These are phyloP conservation scores for Aureobasidium sp. DNA, from an alignment of 2,329 filamentous ascomycete species.

Conservation along the genomic window DNA sequence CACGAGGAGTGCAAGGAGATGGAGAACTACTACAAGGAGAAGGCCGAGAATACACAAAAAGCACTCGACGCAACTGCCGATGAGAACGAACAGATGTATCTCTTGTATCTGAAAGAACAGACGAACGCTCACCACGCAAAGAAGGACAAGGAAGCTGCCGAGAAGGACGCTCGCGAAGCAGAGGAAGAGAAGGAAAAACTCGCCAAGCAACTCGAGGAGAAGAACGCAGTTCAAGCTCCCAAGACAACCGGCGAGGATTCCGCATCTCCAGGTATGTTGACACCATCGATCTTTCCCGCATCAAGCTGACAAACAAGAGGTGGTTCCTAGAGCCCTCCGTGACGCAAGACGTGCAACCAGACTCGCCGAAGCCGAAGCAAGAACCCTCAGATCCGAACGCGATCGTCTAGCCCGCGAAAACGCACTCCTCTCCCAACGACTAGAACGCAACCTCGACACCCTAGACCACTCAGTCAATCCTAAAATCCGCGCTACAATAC, in stretches of 20 bases:
- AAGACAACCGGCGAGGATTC: not conserved
- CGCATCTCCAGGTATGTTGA: not conserved
- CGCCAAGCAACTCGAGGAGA: not conserved
- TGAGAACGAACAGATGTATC: not conserved
- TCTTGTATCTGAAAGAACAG: not conserved
- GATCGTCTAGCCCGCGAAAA: not conserved
- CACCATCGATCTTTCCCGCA: not conserved
- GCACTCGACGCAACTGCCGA: not conserved
- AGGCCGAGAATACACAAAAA: not conserved
- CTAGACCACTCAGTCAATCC: not conserved
- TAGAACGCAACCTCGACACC: not conserved
- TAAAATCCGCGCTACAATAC: not conserved
- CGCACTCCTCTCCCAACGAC: not conserved
- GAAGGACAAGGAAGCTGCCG: not conserved
- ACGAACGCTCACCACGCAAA: not conserved
- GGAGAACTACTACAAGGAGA: not conserved
- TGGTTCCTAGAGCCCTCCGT: not conserved
- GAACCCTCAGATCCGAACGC: not conserved
- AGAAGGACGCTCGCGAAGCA: not conserved
- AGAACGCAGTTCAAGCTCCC: not conserved
- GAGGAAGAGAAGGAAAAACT: not conserved
- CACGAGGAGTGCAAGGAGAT: not conserved
- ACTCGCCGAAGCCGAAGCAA: not conserved
- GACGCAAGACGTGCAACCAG: not conserved
- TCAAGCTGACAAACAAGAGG: not conserved